These are phyloP conservation scores for Penicillium sp. DNA, from an alignment of 2,329 filamentous ascomycete species.

Conservation along the genomic window DNA sequence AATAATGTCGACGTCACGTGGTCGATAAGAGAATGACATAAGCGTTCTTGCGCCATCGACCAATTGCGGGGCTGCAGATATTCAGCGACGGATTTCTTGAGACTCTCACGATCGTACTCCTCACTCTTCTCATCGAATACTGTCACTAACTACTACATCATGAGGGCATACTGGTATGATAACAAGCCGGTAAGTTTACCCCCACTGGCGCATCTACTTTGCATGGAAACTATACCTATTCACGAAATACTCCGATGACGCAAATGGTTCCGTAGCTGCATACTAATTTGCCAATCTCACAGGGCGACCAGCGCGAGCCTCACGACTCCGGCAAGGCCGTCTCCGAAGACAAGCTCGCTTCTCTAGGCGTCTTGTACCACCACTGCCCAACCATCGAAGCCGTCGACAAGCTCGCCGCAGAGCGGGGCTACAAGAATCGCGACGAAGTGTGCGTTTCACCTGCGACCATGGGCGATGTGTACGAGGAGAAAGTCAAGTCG, in stretches of 20 bases:
- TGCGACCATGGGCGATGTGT: constrained; percentile 75
- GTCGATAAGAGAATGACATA: constrained; percentile 17
- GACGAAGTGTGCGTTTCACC: constrained; percentile 91
- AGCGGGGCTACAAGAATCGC: constrained; percentile 87
- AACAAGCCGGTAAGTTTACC: constrained; percentile 55
- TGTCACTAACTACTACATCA: constrained; percentile 30
- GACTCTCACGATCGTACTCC: constrained; percentile 5
- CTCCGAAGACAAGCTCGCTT: constrained; percentile 61
- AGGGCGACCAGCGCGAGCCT: constrained; percentile 90
- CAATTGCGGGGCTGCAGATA: constrained; percentile 33
- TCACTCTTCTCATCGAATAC: not conserved
- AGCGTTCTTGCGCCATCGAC: constrained; percentile 25
- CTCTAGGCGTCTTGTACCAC: constrained; percentile 78
- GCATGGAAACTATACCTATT: no score
- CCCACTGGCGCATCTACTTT: no score
- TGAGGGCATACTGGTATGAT: constrained; percentile 72
- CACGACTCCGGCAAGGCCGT: constrained; percentile 81
- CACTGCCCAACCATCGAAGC: constrained; percentile 61
- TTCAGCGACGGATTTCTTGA: constrained; percentile 9
- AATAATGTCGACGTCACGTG: constrained; percentile 15
- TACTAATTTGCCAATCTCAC: constrained; percentile 10
- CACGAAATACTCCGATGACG: constrained; percentile 4
- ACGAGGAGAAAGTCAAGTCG: constrained; percentile 88
- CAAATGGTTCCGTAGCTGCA: constrained; percentile 3
- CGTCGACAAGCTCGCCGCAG: constrained; percentile 70